Percentiles rank a stretch among this genome's conserved stretches.
Conservation (phyloP, 257 asterid genomes). For the Orobanche coerulescens region DNA sequence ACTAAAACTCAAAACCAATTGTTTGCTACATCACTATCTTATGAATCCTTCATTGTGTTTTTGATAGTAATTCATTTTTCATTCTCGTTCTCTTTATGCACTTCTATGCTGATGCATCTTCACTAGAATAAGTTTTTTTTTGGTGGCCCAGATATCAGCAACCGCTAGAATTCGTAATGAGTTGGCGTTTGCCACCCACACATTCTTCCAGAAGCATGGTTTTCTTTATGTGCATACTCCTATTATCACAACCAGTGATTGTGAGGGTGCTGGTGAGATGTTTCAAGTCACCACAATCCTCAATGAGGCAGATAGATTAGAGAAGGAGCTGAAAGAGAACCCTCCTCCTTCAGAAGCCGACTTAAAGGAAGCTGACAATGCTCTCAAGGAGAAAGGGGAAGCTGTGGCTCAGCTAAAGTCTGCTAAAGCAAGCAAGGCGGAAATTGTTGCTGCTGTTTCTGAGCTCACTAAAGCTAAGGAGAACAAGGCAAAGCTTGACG, state of each 20-base stretch:
- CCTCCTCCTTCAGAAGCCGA: constrained; percentile 69
- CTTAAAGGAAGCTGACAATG: constrained; percentile 50
- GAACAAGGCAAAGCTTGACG: constrained; percentile 45
- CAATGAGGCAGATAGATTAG: constrained; percentile 63
- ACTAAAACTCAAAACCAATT: no score
- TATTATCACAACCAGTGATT: constrained; percentile 87
- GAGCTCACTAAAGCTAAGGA: constrained; percentile 76
- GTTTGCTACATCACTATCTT: no score
- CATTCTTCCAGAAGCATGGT: constrained; percentile 82
- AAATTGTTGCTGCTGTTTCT: constrained; percentile 54
- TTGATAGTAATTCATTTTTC: no score
- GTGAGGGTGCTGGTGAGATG: constrained; percentile 99
- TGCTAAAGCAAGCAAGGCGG: constrained; percentile 54
- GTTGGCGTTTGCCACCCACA: constrained; percentile 87
- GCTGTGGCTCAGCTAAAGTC: constrained; percentile 62
- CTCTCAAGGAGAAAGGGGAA: constrained; percentile 69
- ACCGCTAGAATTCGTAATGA: constrained; percentile 84
- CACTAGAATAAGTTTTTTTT: background rate
- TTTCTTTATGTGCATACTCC: constrained; percentile 93
- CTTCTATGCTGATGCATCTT: background rate
- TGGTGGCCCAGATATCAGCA: constrained; percentile 58
- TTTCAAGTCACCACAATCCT: constrained; percentile 84
- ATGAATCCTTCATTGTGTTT: background rate
- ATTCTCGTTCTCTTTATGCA: no score
- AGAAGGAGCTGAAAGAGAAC: constrained; percentile 65